phyloP scores from a whole-genome alignment of 2,329 filamentous ascomycete species.

The Colletotrichum spaethianum region DNA sequence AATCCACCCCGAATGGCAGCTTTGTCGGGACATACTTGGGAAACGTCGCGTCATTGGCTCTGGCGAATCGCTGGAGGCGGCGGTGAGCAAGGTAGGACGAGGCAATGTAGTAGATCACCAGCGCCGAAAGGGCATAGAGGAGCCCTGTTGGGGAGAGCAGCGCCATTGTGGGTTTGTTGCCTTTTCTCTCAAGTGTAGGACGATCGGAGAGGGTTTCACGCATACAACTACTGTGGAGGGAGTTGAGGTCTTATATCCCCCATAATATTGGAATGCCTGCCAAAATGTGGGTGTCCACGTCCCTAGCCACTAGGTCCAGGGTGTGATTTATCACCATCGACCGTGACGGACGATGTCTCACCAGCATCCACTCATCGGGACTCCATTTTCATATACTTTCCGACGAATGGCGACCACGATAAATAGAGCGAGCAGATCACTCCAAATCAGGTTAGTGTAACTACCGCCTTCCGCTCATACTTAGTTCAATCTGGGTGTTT shows the following conservation, averaged over 20 bases:
- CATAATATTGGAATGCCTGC: neutral
- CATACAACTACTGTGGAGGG: neutral
- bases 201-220: neutral
- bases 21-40: conserved; percentile 23
- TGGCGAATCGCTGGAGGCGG: conserved; percentile 29
- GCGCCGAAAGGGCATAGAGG: conserved; percentile 5
- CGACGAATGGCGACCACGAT: conserved; percentile 15
- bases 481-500: too few species aligned
- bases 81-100: conserved; percentile 8
- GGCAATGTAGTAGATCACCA: conserved; percentile 12
- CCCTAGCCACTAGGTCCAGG: neutral
- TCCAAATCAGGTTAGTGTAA: too few species aligned
- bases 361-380: neutral
- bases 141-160: conserved; percentile 13
- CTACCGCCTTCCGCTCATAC: too few species aligned
- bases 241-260: conserved; percentile 5
- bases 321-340: neutral
- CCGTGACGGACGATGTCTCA: neutral
- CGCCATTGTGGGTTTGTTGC: conserved; percentile 7
- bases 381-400: neutral
- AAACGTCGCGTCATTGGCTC: conserved; percentile 15
- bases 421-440: too few species aligned
- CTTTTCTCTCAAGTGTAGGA: too few species aligned
- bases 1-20: conserved; percentile 26
- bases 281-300: neutral